Percentiles rank a stretch among this genome's conserved stretches.
phyloP scores from a whole-genome alignment of 1,284 basidiomycete species.

The Omphalotus olearius region DNA sequence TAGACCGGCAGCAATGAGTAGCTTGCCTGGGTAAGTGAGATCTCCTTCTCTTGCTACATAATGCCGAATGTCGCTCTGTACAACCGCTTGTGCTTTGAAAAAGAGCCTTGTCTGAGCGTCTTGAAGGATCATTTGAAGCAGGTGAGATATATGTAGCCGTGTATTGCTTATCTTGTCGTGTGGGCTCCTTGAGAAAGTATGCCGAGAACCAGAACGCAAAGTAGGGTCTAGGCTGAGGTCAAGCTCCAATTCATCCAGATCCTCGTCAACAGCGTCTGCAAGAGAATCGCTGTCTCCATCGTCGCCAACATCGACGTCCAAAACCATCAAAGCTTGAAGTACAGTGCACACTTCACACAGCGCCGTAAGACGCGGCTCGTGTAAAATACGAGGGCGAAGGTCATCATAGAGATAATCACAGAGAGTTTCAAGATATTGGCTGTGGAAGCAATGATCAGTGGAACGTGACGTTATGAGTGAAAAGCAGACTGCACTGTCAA shows the following conservation, averaged over 20 bases:
- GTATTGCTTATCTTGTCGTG: constrained; percentile 9
- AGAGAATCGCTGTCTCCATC: constrained; percentile 19
- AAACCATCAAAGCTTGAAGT: constrained; percentile 88
- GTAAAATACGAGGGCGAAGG: constrained; percentile 87
- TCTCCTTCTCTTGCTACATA: constrained; percentile 77
- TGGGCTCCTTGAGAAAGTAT: neutral
- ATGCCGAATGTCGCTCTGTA: constrained; percentile 83
- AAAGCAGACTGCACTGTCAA: neutral
- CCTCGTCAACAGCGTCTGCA: constrained; percentile 23
- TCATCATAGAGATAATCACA: constrained; percentile 94
- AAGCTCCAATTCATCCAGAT: constrained; percentile 29
- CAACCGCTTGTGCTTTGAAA: constrained; percentile 89
- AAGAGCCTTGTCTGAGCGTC: constrained; percentile 92
- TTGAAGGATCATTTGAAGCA: constrained; percentile 86
- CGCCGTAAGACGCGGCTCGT: constrained; percentile 81
- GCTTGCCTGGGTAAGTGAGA: constrained; percentile 78
- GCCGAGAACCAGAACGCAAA: constrained; percentile 12
- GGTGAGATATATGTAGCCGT: constrained; percentile 53
- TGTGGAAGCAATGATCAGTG: constrained; percentile 25
- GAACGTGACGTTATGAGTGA: constrained; percentile 8
- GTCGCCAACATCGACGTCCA: constrained; percentile 57
- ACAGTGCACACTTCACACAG: constrained; percentile 94
- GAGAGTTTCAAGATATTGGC: constrained; percentile 82
- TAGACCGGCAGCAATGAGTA: constrained; percentile 2
- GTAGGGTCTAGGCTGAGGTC: constrained; percentile 34